Evolutionary conservation across 2,329 filamentous ascomycete species (phyloP).

Genomic region (Drechslerella stenobrocha): DNA sequence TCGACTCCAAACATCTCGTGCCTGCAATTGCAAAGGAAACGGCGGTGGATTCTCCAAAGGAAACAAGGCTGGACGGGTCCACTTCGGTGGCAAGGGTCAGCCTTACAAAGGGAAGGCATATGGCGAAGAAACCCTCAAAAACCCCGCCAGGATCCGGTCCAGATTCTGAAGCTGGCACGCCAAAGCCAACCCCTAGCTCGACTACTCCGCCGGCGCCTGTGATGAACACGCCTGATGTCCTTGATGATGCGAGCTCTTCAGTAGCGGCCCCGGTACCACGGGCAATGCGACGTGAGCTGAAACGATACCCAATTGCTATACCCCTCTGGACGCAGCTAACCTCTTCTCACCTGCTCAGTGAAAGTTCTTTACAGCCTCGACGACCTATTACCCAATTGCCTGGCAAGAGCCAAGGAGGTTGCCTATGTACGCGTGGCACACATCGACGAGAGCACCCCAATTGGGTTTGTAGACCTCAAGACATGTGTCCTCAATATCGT

Average conservation of each 20-base stretch:
- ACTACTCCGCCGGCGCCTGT: constrained; percentile 11
- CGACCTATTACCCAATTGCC: constrained; percentile 44
- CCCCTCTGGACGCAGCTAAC: constrained; percentile 8
- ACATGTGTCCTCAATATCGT: constrained; percentile 46
- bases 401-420: constrained; percentile 43
- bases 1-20: background rate
- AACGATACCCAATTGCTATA: background rate
- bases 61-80: constrained; percentile 31
- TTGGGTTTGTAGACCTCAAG: constrained; percentile 47
- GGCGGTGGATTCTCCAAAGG: constrained; percentile 4
- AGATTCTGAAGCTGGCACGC: constrained; percentile 31
- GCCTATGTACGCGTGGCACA: constrained; percentile 45
- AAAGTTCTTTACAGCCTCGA: constrained; percentile 46
- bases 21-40: background rate
- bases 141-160: constrained; percentile 16
- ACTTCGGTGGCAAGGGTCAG: constrained; percentile 31
- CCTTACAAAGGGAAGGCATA: constrained; percentile 32
- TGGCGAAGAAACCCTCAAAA: constrained; percentile 42
- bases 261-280: constrained; percentile 16
- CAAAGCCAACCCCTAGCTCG: constrained; percentile 6
- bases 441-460: constrained; percentile 41
- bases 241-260: constrained; percentile 24
- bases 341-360: constrained; percentile 16
- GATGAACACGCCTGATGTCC: constrained; percentile 21
- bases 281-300: constrained; percentile 42